Conservation (phyloP, 148 eudicot genomes). For the Gaultheria prostrata region DNA sequence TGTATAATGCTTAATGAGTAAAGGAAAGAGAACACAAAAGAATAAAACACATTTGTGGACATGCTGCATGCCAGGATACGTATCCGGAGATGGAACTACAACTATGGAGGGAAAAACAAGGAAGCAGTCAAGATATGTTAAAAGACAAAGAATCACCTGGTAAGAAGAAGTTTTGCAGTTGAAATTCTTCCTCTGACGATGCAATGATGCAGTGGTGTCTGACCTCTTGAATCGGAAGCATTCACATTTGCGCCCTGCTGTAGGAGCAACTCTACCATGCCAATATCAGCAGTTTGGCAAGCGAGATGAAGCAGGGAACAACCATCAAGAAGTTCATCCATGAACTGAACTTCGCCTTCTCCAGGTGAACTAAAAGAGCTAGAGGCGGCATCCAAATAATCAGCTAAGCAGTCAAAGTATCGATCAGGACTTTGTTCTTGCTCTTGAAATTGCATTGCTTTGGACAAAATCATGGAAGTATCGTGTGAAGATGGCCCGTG, state of each 20-base stretch:
- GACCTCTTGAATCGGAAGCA: constrained; percentile 66
- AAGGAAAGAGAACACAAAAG: neutral
- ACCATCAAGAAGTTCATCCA: constrained; percentile 56
- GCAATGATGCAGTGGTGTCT: constrained; percentile 83
- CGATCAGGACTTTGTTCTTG: constrained; percentile 30
- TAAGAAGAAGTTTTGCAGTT: constrained; percentile 67
- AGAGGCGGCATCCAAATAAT: constrained; percentile 33
- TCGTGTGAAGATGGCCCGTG: constrained; percentile 41
- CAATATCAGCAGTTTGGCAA: constrained; percentile 78
- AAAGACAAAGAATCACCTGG: constrained; percentile 47
- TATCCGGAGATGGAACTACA: neutral
- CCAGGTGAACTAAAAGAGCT: constrained; percentile 31
- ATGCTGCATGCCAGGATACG: neutral
- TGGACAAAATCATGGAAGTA: constrained; percentile 38
- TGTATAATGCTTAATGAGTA: neutral
- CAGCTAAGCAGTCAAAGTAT: constrained; percentile 33
- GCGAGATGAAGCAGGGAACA: constrained; percentile 85
- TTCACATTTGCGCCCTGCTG: constrained; percentile 79
- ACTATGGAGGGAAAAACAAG: neutral
- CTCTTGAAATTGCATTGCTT: constrained; percentile 38
- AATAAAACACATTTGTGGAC: neutral
- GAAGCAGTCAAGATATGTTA: constrained; percentile 1
- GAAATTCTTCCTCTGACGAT: constrained; percentile 51
- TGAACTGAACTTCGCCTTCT: constrained; percentile 42
- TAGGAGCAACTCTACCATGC: constrained; percentile 92